Evolutionary conservation across 148 eudicot species (phyloP), one percentile per base, ranked within the genome.

Genomic region (Silene uniflora): DNA sequence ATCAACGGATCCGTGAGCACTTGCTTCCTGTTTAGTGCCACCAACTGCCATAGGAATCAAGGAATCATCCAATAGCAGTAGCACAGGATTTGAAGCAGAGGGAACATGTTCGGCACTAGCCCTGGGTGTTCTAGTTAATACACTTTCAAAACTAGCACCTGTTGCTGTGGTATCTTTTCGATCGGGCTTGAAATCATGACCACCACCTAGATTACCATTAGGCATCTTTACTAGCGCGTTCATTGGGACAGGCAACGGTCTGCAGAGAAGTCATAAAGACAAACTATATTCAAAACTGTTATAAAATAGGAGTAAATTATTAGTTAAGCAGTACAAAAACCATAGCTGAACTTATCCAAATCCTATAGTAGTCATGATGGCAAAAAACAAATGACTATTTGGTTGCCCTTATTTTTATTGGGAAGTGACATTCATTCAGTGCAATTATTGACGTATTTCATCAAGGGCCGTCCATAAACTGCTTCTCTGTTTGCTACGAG

Each of bases 71-170:
- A 79, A 54, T 66, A 72, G 84, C 59, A 78, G 82, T 67, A 78
- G 60, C 65, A 80, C 77, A 24, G 84, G 73, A 81, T 85, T 83
- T 76, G 80, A 67, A 65, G 72, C 81, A 75, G 81, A 77, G 64
- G 78, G 60, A 25, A 68, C 63, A 47, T 32, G 62, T 55, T 77
- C 78, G 21, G 79, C 24, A 35, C 27, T 49, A 65, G 74, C 74
- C 76, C 58, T 65, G 54, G 83, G 68, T 22, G 32, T 64, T 75
- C 35, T 27, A 75, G 44, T 64, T 22, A 44, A 49, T 9, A 46
- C 19, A 63, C 27, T 83, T n/a, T 65, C 54, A 69, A 60, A 61
- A 54, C 32, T 49, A 66, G 77, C 78, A 49, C 35, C 63, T 29
- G 46, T 54, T 11, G 12, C 58, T 69, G 21, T 74, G 60, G 72